Base-by-base conservation (phyloP, 805 yeast species). In the Metschnikowia shivogae region DNA sequence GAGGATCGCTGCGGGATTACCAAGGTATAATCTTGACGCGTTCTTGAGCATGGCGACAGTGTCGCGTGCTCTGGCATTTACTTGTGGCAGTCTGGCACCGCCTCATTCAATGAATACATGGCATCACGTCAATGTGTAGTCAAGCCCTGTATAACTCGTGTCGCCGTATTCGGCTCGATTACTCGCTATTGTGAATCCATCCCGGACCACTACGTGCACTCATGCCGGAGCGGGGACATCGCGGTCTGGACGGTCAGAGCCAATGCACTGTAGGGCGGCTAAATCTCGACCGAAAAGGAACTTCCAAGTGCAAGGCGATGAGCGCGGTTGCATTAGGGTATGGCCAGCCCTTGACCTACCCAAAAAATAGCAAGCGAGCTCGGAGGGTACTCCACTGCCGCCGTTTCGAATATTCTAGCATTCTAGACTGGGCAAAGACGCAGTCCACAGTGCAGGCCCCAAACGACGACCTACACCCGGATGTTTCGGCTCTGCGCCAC, bases 1-100 rank as follows among this genome's bases (percentile, higher is more conserved):
- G 34, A 37, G 28, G 42, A 35, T 14, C 43, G 51, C 10, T 20
- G 50, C 32, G 34, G 36, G 10, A 24, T 39, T 29, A 22, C 35
- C 20, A 24, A 22, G 11, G 34, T 13, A 2, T 14, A 14, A 32
- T 14, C 34, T 7, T 22, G 8, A 22, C 26, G 26, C 26, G 26
- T 22, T 22, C 8, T 22, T 22, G 26, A 7, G 26, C 26, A 22
- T 22, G 28, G 17, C 17, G 20, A 12, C 10, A 12, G 6, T 22
- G 26, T 12, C 13, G 10, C 22, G 14, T 10, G n/a, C 12, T 11
- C n/a, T 14, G 6, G 14, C 31, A 36, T 22, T 17, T 30, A 17
- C 39, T 26, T 27, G 11, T 17, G 12, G 11, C 17, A 17, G 14
- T 13, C 19, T 12, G 12, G 39, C 32, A 17, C 24, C 31, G 12